phyloP scores from a whole-genome alignment of 352 stramenopile species.

The Phytopythium aichiense region DNA sequence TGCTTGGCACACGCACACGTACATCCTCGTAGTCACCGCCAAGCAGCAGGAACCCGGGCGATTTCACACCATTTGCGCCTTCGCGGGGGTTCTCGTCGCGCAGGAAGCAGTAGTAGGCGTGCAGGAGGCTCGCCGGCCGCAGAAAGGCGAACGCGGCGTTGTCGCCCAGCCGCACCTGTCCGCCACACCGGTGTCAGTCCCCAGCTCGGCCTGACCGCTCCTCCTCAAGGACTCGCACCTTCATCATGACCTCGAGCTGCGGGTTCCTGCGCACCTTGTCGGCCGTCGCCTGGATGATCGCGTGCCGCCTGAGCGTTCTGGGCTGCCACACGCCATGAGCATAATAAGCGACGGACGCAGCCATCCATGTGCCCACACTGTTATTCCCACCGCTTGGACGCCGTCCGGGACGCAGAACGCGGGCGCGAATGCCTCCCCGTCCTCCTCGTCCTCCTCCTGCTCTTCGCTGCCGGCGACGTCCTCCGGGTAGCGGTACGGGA shows the following conservation, averaged over 20 bases:
- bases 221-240: conserved; percentile 14
- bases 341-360: conserved; percentile 5
- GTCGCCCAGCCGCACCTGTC: conserved; percentile 32
- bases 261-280: conserved; percentile 33
- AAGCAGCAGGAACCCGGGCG: conserved; percentile 17
- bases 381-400: conserved; percentile 20
- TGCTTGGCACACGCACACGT: not conserved
- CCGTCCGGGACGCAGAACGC: conserved; percentile 21
- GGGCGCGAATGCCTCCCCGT: conserved; percentile 22
- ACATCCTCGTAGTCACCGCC: conserved; percentile 31
- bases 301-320: conserved; percentile 35
- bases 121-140: conserved; percentile 18
- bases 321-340: conserved; percentile 16
- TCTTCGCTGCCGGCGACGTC: conserved; percentile 12
- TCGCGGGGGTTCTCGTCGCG: conserved; percentile 28
- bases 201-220: no score
- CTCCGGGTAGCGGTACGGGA: conserved; percentile 41
- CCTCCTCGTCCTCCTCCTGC: conserved; percentile 13
- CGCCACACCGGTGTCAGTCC: not conserved
- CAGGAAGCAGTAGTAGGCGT: conserved; percentile 47
- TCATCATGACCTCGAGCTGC: conserved; percentile 48
- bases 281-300: conserved; percentile 38
- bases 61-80: not conserved
- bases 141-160: conserved; percentile 41
- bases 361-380: not conserved